A percentile compares a stretch with the other conserved stretches of the same genome.
phyloP scores from a whole-genome alignment of 345 rosid species.

The Jatropha curcas region DNA sequence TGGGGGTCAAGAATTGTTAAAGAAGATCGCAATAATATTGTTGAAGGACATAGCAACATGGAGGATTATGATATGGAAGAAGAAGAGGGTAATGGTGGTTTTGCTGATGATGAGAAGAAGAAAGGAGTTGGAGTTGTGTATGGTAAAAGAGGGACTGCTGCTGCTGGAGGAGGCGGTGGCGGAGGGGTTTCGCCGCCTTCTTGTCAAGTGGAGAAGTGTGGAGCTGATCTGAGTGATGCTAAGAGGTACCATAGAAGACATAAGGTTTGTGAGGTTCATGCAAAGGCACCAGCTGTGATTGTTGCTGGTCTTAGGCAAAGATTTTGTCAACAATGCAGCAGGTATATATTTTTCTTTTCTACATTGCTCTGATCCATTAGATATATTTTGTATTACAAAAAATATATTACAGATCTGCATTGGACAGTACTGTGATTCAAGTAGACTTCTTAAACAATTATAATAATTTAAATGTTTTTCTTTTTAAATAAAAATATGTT shows the following conservation, averaged over 20 bases:
- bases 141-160: constrained; percentile 35
- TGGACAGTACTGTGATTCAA: too few species aligned
- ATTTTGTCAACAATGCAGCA: constrained; percentile 97
- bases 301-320: constrained; percentile 70
- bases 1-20: constrained; percentile 32
- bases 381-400: too few species aligned
- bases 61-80: constrained; percentile 59
- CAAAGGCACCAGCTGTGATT: constrained; percentile 60
- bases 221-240: constrained; percentile 58
- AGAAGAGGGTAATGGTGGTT: constrained; percentile 38
- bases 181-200: constrained; percentile 40
- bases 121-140: constrained; percentile 10
- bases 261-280: constrained; percentile 83
- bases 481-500: too few species aligned
- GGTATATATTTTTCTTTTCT: constrained; percentile 42
- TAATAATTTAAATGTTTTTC: too few species aligned
- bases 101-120: constrained; percentile 44
- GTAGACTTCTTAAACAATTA: too few species aligned
- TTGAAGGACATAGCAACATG: too few species aligned
- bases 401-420: too few species aligned
- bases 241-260: constrained; percentile 82
- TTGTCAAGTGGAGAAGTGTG: constrained; percentile 75
- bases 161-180: constrained; percentile 12
- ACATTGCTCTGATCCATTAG: too few species aligned
- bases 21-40: too few species aligned